These are phyloP conservation scores for Helotiales sp. DNA, from an alignment of 2,329 filamentous ascomycete genomes.

Conservation along the genomic window DNA sequence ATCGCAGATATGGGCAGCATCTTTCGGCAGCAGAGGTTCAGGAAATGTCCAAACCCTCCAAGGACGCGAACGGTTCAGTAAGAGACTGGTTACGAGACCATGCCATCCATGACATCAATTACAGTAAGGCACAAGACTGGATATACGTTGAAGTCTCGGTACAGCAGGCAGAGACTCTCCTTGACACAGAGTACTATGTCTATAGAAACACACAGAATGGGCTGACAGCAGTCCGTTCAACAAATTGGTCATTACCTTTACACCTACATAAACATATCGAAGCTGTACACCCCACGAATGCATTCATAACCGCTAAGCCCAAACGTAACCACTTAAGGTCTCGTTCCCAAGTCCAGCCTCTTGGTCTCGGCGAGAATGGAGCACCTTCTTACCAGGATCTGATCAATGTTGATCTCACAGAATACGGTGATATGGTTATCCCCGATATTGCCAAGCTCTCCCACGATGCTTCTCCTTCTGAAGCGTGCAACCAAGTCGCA, in stretches of 20 bases:
- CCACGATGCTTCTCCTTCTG: not conserved
- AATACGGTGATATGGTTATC: not conserved
- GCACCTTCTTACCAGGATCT: not conserved
- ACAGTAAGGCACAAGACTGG: slow-evolving; percentile 50
- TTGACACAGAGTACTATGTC: slow-evolving; percentile 30
- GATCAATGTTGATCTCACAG: not conserved
- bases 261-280: slow-evolving; percentile 38
- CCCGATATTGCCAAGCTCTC: not conserved
- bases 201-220: slow-evolving; percentile 43
- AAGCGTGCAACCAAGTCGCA: not conserved
- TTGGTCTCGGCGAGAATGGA: not conserved
- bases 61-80: slow-evolving; percentile 39
- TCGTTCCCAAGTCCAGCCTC: not conserved
- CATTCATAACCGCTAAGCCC: slow-evolving; percentile 42
- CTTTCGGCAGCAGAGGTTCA: slow-evolving; percentile 45
- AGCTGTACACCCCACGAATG: slow-evolving; percentile 43
- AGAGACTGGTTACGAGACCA: slow-evolving; percentile 42
- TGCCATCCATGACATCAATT: slow-evolving; percentile 26
- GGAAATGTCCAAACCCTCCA: slow-evolving; percentile 41
- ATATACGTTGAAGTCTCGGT: slow-evolving; percentile 33
- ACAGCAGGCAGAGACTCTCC: slow-evolving; percentile 28
- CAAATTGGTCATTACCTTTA: slow-evolving; percentile 42
- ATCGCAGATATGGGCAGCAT: slow-evolving; percentile 49
- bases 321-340: not conserved
- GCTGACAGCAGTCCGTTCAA: slow-evolving; percentile 47